Base-by-base conservation (phyloP, 805 yeast genomes). In the Candida caryicola region DNA sequence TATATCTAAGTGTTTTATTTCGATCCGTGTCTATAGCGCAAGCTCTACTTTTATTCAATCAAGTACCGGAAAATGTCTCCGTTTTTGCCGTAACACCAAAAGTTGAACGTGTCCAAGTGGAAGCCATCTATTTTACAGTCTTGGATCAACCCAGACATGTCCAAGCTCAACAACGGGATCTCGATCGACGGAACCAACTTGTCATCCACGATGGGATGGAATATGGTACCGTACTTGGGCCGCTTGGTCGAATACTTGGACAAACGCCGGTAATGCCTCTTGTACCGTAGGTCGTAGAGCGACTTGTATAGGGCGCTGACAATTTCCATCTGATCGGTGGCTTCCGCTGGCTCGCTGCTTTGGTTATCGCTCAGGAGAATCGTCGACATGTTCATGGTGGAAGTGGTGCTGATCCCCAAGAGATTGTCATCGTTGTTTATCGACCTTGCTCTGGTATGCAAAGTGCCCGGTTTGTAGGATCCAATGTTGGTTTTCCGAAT, bases 21-120 rank as follows among this genome's bases (percentile, higher is more conserved):
- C n/a, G n/a, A n/a, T n/a, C n/a, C n/a, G n/a, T n/a, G n/a, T n/a
- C n/a, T n/a, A n/a, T n/a, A n/a, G n/a, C n/a, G n/a, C n/a, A n/a
- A n/a, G n/a, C n/a, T n/a, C n/a, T n/a, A n/a, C n/a, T n/a, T n/a
- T 13, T 7, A 5, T 23, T 23, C 4, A 12, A 62, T 54, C 33
- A 33, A 35, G 40, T 59, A 66, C 32, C 54, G 57, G 46, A 68
- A 66, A 4, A 68, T 53, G 48, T 69, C 74, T 3, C 74, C 74
- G 35, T 55, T 60, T 37, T 60, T 64, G 6, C 64, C 64, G 49
- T 59, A 64, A 30, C 66, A 54, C 71, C 71, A 66, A 39, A 68
- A 58, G 34, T 50, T 49, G 10, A 29, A 25, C 1, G 48, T 41
- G 29, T 58, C 67, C 9, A 64, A 40, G 33, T 60, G 55, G 18